Evolutionary conservation across 345 rosid genomes (phyloP).

Genomic region (Combretum micranthum): DNA sequence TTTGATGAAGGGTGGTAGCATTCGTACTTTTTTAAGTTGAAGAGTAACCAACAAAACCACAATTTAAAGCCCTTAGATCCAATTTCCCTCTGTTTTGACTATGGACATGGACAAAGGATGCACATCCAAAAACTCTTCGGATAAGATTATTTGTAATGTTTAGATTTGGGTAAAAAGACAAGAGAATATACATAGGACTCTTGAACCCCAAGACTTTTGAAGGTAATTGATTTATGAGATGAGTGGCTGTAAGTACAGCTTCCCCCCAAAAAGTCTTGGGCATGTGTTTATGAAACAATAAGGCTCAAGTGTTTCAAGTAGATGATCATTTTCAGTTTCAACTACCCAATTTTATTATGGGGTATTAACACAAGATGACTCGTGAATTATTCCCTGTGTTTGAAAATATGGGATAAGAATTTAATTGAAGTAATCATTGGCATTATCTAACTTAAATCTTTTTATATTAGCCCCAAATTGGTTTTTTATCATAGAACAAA

Average conservation of each 20-base stretch:
- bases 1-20: background rate
- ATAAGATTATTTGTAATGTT: background rate
- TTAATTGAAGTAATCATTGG: too few relatives aligned
- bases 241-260: background rate
- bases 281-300: too few relatives aligned
- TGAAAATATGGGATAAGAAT: too few relatives aligned
- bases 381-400: too few relatives aligned
- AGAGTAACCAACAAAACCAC: background rate
- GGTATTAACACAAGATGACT: background rate
- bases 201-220: slow-evolving; percentile 1
- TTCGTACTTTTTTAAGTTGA: background rate
- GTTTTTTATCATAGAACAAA: background rate
- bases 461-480: too few relatives aligned
- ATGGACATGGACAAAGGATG: too few relatives aligned
- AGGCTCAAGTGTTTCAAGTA: background rate
- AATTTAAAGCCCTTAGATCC: too few relatives aligned
- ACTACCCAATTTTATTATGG: background rate
- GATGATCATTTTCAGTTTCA: background rate
- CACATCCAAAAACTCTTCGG: background rate
- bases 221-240: background rate
- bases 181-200: background rate
- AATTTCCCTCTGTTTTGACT: too few relatives aligned
- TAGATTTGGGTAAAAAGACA: background rate
- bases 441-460: too few relatives aligned
- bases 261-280: background rate